Base-by-base conservation (phyloP, 2,329 filamentous ascomycete genomes). In the Fusarium pseudoanthophilum region DNA sequence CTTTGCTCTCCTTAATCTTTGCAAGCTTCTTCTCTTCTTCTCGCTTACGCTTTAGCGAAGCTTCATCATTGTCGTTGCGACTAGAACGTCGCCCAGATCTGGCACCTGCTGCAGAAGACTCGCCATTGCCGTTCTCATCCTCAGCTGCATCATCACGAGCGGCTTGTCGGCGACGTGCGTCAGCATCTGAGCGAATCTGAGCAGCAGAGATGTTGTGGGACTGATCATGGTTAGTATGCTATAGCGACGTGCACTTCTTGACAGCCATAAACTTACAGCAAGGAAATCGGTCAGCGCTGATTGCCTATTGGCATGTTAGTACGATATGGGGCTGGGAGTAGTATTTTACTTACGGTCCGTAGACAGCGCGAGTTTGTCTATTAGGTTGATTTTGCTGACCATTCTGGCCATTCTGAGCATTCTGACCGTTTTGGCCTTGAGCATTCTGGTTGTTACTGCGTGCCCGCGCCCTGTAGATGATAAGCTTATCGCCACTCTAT, bases 151-250 rank as follows among this genome's bases (percentile, higher is more conserved):
- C 42, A 11, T 74, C 70, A 11, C 70, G 69, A 9, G 76, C 78
- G 34, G 82, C 81, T 66, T 79, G 77, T 61, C 87, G 85, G 58
- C 86, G 83, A 52, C 88, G 84, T 40, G 81, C 79, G 37, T 86
- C 84, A 24, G 87, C 87, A 69, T 87, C 84, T 26, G 83, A 79
- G 40, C 85, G 84, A 64, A 90, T 90, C 66, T 88, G 85, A 34
- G 84, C 80, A 5, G 89, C 87, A 28, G 89, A 93, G 73, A 94
- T 94, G 76, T 93, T 93, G 80, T 93, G 91, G 5, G 92, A 89
- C 88, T 92, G 39, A 34, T 18, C 15, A 24, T 40, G 39, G 61
- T 82, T 53, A 82, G 77, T 49, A 61, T 11, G 20, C 51, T n/a
- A 10, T 11, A 18, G 24, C 20, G 24, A 40, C 14, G 15, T 28